Evolutionary conservation across 164 flowering plant species (phyloP).

Genomic region (Warburgia ugandensis): DNA sequence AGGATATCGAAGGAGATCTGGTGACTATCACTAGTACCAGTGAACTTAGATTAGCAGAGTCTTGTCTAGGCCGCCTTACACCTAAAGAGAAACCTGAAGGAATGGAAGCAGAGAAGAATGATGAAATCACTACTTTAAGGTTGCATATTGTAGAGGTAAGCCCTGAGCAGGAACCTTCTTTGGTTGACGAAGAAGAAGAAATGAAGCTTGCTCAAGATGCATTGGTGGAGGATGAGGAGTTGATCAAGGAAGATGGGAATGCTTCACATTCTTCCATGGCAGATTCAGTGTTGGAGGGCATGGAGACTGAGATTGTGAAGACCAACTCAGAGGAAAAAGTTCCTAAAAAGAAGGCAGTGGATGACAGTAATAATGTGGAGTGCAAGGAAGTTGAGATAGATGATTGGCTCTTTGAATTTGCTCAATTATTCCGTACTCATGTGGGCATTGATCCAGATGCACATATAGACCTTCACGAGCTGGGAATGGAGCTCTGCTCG

Average conservation of each 20-base stretch:
- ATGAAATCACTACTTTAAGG: conserved; percentile 52
- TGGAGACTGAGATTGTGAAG: conserved; percentile 35
- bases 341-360: conserved; percentile 38
- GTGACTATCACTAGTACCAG: conserved; percentile 77
- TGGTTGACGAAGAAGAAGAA: conserved; percentile 69
- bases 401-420: conserved; percentile 96
- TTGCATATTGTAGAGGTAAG: conserved; percentile 86
- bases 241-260: conserved; percentile 55
- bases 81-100: conserved; percentile 20
- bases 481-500: conserved; percentile 96
- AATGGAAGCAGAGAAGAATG: conserved; percentile 34
- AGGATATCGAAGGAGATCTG: conserved; percentile 87
- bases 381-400: conserved; percentile 89
- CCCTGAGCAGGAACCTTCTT: conserved; percentile 87
- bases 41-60: conserved; percentile 86
- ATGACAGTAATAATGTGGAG: conserved; percentile 29
- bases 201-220: conserved; percentile 35
- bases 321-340: conserved; percentile 28
- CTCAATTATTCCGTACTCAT: conserved; percentile 84
- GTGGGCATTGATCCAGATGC: conserved; percentile 97
- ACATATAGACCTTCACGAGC: conserved; percentile 86
- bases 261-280: conserved; percentile 45
- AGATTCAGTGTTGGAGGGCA: conserved; percentile 43
- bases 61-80: conserved; percentile 36
- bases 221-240: conserved; percentile 30